phyloP scores from a whole-genome alignment of 495 filamentous ascomycete species.

The Trichoderma gamsii region DNA sequence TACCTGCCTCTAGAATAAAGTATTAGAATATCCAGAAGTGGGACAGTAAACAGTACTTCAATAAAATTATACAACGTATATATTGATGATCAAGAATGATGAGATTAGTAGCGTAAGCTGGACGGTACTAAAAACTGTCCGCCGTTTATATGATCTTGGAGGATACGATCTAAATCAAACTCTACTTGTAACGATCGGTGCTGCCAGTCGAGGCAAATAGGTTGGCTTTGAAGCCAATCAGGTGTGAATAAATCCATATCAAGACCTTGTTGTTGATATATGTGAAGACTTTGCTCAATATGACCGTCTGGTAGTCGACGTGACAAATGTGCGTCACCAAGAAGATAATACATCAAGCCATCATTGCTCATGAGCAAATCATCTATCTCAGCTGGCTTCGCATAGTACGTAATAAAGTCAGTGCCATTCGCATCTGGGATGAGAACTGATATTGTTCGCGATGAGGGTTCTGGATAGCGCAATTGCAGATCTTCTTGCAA shows the following conservation, averaged over 20 bases:
- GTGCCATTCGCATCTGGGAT: not conserved
- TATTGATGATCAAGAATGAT: not conserved
- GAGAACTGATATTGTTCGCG: not conserved
- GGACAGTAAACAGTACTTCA: too few species aligned
- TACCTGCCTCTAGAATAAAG: too few species aligned
- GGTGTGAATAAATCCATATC: constrained; percentile 1
- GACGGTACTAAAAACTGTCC: constrained; percentile 46
- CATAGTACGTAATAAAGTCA: constrained; percentile 7
- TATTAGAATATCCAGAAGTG: too few species aligned
- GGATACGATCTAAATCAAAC: not conserved
- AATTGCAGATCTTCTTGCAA: not conserved
- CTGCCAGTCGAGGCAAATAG: constrained; percentile 5
- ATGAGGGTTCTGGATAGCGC: not conserved
- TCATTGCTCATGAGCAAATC: not conserved
- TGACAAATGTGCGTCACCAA: not conserved
- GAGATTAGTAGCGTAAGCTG: not conserved
- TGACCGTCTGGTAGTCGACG: not conserved
- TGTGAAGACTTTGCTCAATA: not conserved
- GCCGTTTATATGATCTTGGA: constrained; percentile 31
- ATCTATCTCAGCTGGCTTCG: not conserved
- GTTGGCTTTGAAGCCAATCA: constrained; percentile 1
- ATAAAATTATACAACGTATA: too few species aligned
- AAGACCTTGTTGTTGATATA: not conserved
- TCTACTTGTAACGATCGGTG: not conserved
- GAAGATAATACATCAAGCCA: not conserved